Conservation (phyloP, 2,329 filamentous ascomycete genomes). For the Furcasterigmium sp. region DNA sequence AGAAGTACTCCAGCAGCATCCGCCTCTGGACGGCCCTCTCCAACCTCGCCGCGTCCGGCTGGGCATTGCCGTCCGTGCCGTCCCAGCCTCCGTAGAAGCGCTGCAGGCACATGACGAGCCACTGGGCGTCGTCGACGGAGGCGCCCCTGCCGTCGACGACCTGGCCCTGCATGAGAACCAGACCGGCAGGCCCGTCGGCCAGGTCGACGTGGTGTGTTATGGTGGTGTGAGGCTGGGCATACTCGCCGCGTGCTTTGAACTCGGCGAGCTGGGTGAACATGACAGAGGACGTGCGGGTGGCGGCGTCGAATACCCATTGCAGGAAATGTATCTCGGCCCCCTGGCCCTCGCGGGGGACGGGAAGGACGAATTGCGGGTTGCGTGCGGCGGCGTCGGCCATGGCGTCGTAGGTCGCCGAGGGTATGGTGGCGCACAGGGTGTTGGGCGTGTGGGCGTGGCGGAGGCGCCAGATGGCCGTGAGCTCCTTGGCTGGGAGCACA, state of each 20-base stretch:
- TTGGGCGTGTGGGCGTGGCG: constrained; percentile 69
- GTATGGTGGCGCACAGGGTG: constrained; percentile 80
- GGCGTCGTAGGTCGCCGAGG: constrained; percentile 63
- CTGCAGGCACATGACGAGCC: constrained; percentile 88
- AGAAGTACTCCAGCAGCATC: constrained; percentile 76
- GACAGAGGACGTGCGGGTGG: constrained; percentile 62
- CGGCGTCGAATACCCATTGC: constrained; percentile 85
- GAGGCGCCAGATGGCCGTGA: constrained; percentile 85
- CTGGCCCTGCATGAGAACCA: constrained; percentile 86
- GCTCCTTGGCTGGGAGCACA: constrained; percentile 70
- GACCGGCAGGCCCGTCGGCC: constrained; percentile 54
- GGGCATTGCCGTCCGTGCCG: constrained; percentile 28
- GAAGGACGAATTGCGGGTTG: constrained; percentile 87
- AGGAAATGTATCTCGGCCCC: constrained; percentile 93
- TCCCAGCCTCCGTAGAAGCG: constrained; percentile 78
- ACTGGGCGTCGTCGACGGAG: constrained; percentile 75
- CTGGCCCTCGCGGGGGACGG: constrained; percentile 62
- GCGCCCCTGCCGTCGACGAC: constrained; percentile 74
- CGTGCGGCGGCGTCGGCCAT: constrained; percentile 67
- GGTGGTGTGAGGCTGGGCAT: constrained; percentile 86
- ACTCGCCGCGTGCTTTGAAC: constrained; percentile 87
- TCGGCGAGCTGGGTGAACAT: constrained; percentile 93
- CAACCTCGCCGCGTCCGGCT: constrained; percentile 27
- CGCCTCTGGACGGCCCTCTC: constrained; percentile 59
- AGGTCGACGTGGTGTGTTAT: constrained; percentile 88